phyloP scores from a whole-genome alignment of 2,329 filamentous ascomycete species.

The Graphilbum ipis-grandicollis region DNA sequence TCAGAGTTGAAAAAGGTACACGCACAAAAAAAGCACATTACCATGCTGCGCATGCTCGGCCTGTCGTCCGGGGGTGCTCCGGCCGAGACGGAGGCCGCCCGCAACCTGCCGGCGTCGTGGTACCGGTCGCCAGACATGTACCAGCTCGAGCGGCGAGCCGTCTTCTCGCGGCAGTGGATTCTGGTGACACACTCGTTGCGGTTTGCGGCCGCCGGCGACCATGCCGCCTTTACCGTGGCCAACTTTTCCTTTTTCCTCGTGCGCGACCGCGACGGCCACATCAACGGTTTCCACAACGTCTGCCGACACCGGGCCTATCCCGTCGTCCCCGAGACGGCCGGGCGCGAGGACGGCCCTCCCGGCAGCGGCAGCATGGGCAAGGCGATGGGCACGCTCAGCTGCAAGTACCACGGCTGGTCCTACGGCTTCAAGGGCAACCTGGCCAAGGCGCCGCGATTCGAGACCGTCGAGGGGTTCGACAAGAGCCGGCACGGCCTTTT shows the following conservation, averaged over 20 bases:
- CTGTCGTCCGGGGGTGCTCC: background rate
- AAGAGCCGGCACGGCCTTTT: conserved; percentile 25
- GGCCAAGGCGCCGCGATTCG: conserved; percentile 24
- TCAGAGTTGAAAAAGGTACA: no score
- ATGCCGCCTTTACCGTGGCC: conserved; percentile 16
- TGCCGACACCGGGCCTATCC: conserved; percentile 26
- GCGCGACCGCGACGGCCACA: conserved; percentile 15
- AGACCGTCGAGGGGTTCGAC: conserved; percentile 20
- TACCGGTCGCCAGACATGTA: conserved; percentile 24
- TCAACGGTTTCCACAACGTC: conserved; percentile 25
- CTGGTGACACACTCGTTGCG: conserved; percentile 17
- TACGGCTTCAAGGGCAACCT: conserved; percentile 23
- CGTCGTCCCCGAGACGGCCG: conserved; percentile 15
- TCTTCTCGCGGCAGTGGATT: conserved; percentile 24
- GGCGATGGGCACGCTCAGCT: conserved; percentile 18
- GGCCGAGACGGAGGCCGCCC: background rate
- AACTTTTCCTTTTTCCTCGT: conserved; percentile 22
- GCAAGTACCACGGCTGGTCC: conserved; percentile 28
- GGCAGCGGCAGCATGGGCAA: conserved; percentile 9
- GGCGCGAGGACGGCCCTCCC: no score
- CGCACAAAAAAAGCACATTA: no score
- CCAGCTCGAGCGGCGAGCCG: conserved; percentile 24
- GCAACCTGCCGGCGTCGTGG: conserved; percentile 22
- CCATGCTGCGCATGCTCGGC: conserved; percentile 4
- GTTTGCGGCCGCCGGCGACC: conserved; percentile 18